Base-by-base conservation (phyloP, 1,139 yeast genomes). In the Protomyces macrosporus region DNA sequence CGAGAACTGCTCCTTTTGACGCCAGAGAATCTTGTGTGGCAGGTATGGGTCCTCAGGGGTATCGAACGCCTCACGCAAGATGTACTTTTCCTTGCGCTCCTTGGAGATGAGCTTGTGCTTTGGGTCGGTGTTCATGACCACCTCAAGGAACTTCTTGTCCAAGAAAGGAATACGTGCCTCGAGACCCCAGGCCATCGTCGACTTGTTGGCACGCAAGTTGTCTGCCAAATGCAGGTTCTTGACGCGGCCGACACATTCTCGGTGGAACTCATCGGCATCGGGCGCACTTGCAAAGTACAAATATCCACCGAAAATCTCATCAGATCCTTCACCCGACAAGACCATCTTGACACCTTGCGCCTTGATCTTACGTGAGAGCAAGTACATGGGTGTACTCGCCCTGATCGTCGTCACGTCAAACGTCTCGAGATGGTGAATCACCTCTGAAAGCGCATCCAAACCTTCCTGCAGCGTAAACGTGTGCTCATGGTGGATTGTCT, bases 321-420 rank as follows among this genome's bases (percentile, higher is more conserved):
- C 99, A 54, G 97, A 90, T 69, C 99, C 99, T 79, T 93, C 99
- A 75, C 99, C 99, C 50, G 97, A 89, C 67, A 93, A 81, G 58
- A 93, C 99, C 98, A 93, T 93, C 85, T 93, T 93, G 73, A 93
- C 97, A 77, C 98, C 98, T 78, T 91, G 98, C 64, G 98, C 98
- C 81, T 93, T 93, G 81, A 93, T 93, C 80, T 93, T 93, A 77
- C 99, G 84, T 30, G 96, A 88, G 71, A 93, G 81, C 73, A 93
- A 80, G 81, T 91, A 93, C 99, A 93, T 93, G 71, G 99, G 99
- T 55, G 98, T 93, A 12, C 98, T 91, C 45, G 99, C 99, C 78
- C 99, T 86, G 74, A 93, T 91, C 64, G 99, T 93, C 71, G 99
- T 93, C 70, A 93, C 99, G 76, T 93, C 99, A 74, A 87, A 93